Base-by-base conservation (phyloP, 2,329 filamentous ascomycete genomes). In the Tolypocladium tropicale region DNA sequence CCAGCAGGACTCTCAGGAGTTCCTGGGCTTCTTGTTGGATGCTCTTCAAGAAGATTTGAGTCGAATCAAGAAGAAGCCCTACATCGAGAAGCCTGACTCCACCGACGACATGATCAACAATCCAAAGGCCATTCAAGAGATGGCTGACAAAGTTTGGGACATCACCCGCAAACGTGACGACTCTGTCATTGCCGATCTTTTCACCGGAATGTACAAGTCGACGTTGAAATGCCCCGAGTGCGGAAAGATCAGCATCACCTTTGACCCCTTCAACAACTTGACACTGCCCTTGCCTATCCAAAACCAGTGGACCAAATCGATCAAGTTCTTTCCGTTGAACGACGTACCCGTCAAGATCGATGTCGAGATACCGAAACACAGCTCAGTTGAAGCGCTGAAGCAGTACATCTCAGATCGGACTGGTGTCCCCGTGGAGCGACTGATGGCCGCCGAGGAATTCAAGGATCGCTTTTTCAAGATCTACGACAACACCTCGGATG, bases 201-300 rank as follows among this genome's bases (percentile, higher is more conserved):
- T 99, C 70, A 95, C 90, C 25, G 94, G 94, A 60, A 90, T 97
- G 80, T 99, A 97, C 80, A 96, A 97, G 75, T 97, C 95, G 49
- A 97, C 93, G 0, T 81, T 99, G 60, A 87, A 94, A 60, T 99
- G 94, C 67, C 94, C 94, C 0, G 82, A 81, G 9, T 99, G 94
- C 70, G 81, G 87, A 63, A 99, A 97, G 74, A 88, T 97, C 72
- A 96, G 92, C 80, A 96, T 99, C 64, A 97, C 94, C 0, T 99
- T 99, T 67, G 94, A 99, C 68, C 94, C 94, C 0, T 99, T 95
- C 77, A 96, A 91, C 70, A 94, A 95, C 61, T 75, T 99, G 57
- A 96, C 94, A 0, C 76, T 99, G 28, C 94, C 95, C 56, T 76
- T 99, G 36, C 94, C 94, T 0, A 83, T 96, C 55, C 88, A 94